phyloP scores from a whole-genome alignment of 352 stramenopile genomes.

The Aphanomyces invadans region DNA sequence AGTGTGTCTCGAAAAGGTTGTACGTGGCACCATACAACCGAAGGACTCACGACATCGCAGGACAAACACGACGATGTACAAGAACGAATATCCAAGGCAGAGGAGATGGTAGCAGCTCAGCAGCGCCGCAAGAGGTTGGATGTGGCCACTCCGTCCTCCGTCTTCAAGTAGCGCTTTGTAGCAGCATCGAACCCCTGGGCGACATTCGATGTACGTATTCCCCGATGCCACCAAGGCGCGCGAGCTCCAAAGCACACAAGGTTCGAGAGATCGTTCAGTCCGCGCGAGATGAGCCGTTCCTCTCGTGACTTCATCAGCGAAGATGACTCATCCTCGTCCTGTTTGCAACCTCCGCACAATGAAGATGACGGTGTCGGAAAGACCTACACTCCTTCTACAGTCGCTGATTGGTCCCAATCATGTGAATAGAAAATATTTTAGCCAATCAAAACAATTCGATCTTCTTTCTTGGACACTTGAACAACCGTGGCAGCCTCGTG shows the following conservation, averaged over 20 bases:
- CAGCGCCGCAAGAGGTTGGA: constrained; percentile 28
- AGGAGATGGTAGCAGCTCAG: constrained; percentile 19
- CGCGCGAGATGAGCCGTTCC: constrained; percentile 58
- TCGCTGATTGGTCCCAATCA: not conserved
- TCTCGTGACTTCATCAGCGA: constrained; percentile 40
- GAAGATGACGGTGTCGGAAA: not conserved
- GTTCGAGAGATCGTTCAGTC: constrained; percentile 68
- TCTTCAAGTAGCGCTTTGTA: not conserved
- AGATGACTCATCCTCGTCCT: too few species aligned
- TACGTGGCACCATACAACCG: too few species aligned
- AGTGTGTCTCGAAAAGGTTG: constrained; percentile 51
- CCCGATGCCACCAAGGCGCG: constrained; percentile 7
- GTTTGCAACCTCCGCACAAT: too few species aligned
- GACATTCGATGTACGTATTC: not conserved
- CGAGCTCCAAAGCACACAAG: constrained; percentile 42
- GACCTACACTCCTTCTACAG: not conserved
- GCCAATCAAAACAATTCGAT: not conserved
- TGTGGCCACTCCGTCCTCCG: not conserved
- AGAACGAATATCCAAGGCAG: constrained; percentile 25
- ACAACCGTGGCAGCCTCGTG: not conserved
- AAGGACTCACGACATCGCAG: too few species aligned
- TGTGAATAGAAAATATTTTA: not conserved
- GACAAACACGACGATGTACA: constrained; percentile 34
- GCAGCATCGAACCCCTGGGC: not conserved
- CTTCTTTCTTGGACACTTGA: not conserved